A percentile compares a stretch with the other conserved stretches of the same genome.
These are phyloP conservation scores for Primulina tabacum DNA, from an alignment of 257 asterid species.

Conservation along the genomic window DNA sequence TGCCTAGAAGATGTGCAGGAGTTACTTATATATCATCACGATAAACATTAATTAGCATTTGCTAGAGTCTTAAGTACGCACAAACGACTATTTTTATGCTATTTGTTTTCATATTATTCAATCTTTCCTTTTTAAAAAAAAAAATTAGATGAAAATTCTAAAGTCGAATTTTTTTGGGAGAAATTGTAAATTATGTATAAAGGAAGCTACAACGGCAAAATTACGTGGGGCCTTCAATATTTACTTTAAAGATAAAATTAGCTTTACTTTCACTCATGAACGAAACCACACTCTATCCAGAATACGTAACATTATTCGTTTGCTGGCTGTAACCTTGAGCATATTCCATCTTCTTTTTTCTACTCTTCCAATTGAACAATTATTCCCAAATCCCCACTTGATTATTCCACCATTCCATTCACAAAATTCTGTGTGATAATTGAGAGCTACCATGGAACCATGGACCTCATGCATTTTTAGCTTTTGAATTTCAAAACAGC, in stretches of 20 bases:
- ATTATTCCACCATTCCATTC: slow-evolving; percentile 9
- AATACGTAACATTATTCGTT: neutral
- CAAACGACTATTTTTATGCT: too few species aligned
- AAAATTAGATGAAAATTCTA: too few species aligned
- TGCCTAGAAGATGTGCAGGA: too few species aligned
- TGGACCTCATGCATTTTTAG: neutral
- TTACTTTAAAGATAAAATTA: slow-evolving; percentile 29
- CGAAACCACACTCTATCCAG: slow-evolving; percentile 36
- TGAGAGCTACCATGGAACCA: slow-evolving; percentile 1
- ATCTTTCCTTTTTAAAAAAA: too few species aligned
- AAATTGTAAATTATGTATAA: slow-evolving; percentile 20
- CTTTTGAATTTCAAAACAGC: slow-evolving; percentile 12
- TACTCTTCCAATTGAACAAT: slow-evolving; percentile 16
- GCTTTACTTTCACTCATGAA: slow-evolving; percentile 41
- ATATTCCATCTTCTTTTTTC: slow-evolving; percentile 19
- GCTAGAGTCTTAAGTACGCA: too few species aligned
- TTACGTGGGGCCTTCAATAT: slow-evolving; percentile 36
- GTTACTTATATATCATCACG: too few species aligned
- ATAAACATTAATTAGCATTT: too few species aligned
- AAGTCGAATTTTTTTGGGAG: neutral
- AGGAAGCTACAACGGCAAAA: slow-evolving; percentile 31
- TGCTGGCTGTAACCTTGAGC: neutral
- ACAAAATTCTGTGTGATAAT: slow-evolving; percentile 8
- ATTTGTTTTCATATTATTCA: too few species aligned
- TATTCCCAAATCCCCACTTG: neutral